Base-by-base conservation (phyloP, 441 rosid genomes). In the Adansonia grandidieri region DNA sequence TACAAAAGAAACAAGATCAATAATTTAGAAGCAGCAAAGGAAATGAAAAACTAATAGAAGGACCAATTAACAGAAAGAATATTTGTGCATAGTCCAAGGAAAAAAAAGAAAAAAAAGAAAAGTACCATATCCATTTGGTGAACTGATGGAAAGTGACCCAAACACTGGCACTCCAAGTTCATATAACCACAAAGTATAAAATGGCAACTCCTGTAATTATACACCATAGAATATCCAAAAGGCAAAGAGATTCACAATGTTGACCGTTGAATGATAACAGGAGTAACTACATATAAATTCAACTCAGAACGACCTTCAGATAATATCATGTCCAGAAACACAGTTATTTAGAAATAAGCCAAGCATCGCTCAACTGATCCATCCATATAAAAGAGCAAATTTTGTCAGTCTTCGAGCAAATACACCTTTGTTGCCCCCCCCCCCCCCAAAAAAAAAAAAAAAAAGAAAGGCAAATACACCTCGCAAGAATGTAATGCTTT, bases 151-250 rank as follows among this genome's bases (percentile, higher is more conserved):
- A 61, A 91, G 83, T 20, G 99, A 94, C 77, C 95, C 98, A 80
- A 96, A 96, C 22, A 89, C 82, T 20, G 99, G 98, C 44, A 86
- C 93, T 79, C 83, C 89, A 53, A 96, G 86, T 82, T 94, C 98
- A 76, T 67, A 82, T 71, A 81, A 65, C 98, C 99, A 96, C 83
- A 88, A 76, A 72, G 88, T 84, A 87, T 76, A 81, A 83, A 96
- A 92, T 44, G 92, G 91, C 14, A 44, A 76, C 79, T 82, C 95
- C 99, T 96, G 87, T 84, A 88, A 73, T 79, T 77, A 54, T 67
- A 78, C 20, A 69, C 57, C 28, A 32, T 11, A 81, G 13, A 57
- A 57, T 45, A 56, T 58, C 7, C 60, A 65, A 70, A 6, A 54
- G 9, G 20, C 44, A 32, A 71, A 71, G 24, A 28, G 47, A 28